A percentile compares a stretch with the other conserved stretches of the same genome.
Evolutionary conservation across 805 yeast genomes (phyloP).

Genomic region (Lachancea quebecensis): DNA sequence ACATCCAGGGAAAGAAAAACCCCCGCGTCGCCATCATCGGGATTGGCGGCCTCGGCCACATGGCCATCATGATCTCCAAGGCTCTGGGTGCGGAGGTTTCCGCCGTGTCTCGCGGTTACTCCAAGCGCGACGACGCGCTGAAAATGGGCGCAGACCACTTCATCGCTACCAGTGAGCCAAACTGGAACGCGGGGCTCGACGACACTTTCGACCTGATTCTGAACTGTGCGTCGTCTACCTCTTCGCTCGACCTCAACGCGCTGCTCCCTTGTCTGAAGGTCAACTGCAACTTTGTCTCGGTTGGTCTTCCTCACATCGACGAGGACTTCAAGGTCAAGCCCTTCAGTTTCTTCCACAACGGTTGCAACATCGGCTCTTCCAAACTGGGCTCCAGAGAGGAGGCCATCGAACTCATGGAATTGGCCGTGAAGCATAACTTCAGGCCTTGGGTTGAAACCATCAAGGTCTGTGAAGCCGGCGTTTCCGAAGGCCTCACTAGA

Average conservation of each 20-base stretch:
- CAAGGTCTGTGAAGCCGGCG: conserved; percentile 46
- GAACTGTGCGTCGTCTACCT: conserved; percentile 41
- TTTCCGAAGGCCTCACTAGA: conserved; percentile 48
- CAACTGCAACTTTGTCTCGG: conserved; percentile 53
- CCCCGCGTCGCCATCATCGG: conserved; percentile 40
- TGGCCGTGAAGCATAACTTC: conserved; percentile 54
- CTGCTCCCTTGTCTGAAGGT: conserved; percentile 48
- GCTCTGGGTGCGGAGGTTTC: conserved; percentile 46
- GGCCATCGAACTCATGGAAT: conserved; percentile 56
- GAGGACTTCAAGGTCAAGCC: conserved; percentile 39
- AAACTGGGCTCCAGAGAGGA: conserved; percentile 56
- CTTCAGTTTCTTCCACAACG: conserved; percentile 41
- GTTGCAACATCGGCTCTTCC: conserved; percentile 51
- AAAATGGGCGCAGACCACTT: conserved; percentile 42
- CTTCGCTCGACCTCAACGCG: conserved; percentile 41
- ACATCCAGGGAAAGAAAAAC: conserved; percentile 26
- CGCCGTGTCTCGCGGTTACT: conserved; percentile 39
- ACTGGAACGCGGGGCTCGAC: conserved; percentile 30
- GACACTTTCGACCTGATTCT: conserved; percentile 38
- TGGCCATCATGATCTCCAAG: conserved; percentile 41
- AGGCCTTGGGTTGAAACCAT: conserved; percentile 59
- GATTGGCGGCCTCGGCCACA: conserved; percentile 43
- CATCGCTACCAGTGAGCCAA: conserved; percentile 41
- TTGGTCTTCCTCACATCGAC: conserved; percentile 56
- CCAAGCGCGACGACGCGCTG: conserved; percentile 38